These are phyloP conservation scores for Tripterygium wilfordii DNA, from an alignment of 177 flowering plant species.

Conservation along the genomic window DNA sequence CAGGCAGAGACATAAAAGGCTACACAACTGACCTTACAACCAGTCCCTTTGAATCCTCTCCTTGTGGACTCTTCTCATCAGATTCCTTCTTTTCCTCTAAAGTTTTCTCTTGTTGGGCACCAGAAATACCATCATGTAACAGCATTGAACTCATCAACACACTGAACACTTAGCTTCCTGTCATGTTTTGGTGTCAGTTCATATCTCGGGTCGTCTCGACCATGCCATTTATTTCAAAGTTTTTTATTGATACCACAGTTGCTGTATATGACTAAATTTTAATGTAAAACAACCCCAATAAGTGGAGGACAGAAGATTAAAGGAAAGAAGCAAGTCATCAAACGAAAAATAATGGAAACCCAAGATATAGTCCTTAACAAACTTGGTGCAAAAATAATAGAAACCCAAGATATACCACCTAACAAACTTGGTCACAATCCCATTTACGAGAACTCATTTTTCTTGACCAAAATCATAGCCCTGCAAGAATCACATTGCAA, in stretches of 20 bases:
- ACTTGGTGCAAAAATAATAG: too few relatives aligned
- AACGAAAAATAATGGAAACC: too few relatives aligned
- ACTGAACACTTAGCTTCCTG: background rate
- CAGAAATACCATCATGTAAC: conserved; percentile 3
- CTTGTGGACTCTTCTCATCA: conserved; percentile 7
- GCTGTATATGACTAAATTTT: too few relatives aligned
- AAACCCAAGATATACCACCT: too few relatives aligned
- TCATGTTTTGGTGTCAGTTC: background rate
- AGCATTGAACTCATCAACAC: conserved; percentile 6
- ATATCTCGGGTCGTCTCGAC: conserved; percentile 5
- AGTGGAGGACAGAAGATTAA: too few relatives aligned
- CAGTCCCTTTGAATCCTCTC: conserved; percentile 1
- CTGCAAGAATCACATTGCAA: too few relatives aligned
- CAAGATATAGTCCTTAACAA: too few relatives aligned
- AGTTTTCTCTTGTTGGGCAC: conserved; percentile 7
- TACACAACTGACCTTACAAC: conserved; percentile 2
- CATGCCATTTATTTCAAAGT: conserved; percentile 10
- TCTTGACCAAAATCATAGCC: too few relatives aligned
- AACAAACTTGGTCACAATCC: too few relatives aligned
- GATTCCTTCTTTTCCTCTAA: conserved; percentile 16
- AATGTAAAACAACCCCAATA: too few relatives aligned
- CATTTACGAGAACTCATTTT: too few relatives aligned
- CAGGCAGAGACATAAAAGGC: conserved; percentile 1
- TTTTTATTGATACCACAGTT: conserved; percentile 12
- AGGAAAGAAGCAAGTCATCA: too few relatives aligned